These are phyloP conservation scores for Xylariaceae sp. DNA, from an alignment of 2,329 filamentous ascomycete genomes.

Conservation along the genomic window DNA sequence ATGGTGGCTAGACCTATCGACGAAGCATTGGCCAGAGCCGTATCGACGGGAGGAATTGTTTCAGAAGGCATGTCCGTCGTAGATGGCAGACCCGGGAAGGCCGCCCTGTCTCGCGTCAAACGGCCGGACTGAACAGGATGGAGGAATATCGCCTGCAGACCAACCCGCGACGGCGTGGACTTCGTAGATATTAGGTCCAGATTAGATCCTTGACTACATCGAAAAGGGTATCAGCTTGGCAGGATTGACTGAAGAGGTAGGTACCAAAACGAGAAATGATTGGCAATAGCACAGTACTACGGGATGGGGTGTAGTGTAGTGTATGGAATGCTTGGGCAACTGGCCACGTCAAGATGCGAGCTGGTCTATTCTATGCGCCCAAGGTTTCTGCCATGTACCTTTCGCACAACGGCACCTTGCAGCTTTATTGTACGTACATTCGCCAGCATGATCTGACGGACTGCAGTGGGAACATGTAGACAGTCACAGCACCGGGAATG, in stretches of 20 bases:
- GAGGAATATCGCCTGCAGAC: constrained; percentile 18
- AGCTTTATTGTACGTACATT: too few relatives aligned
- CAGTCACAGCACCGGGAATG: background rate
- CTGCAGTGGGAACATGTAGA: too few relatives aligned
- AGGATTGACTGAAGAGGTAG: constrained; percentile 5
- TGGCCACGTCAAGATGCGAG: too few relatives aligned
- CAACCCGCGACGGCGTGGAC: constrained; percentile 15
- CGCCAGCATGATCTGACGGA: too few relatives aligned
- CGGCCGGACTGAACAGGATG: constrained; percentile 23
- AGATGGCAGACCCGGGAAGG: constrained; percentile 23
- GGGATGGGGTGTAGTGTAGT: constrained; percentile 2
- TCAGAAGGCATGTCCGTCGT: constrained; percentile 24
- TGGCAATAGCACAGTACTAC: constrained; percentile 13
- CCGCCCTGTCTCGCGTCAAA: constrained; percentile 20
- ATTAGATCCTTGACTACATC: constrained; percentile 19
- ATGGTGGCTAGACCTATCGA: constrained; percentile 14
- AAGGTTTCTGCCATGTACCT: too few relatives aligned
- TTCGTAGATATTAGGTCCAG: constrained; percentile 11
- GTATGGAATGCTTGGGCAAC: constrained; percentile 5
- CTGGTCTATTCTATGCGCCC: too few relatives aligned
- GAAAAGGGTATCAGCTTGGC: constrained; percentile 17
- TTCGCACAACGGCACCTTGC: too few relatives aligned
- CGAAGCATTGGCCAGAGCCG: constrained; percentile 24
- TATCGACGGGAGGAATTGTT: constrained; percentile 14
- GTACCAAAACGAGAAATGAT: constrained; percentile 16